Conservation (phyloP, 805 yeast species). For the Teunomyces kruisii region DNA sequence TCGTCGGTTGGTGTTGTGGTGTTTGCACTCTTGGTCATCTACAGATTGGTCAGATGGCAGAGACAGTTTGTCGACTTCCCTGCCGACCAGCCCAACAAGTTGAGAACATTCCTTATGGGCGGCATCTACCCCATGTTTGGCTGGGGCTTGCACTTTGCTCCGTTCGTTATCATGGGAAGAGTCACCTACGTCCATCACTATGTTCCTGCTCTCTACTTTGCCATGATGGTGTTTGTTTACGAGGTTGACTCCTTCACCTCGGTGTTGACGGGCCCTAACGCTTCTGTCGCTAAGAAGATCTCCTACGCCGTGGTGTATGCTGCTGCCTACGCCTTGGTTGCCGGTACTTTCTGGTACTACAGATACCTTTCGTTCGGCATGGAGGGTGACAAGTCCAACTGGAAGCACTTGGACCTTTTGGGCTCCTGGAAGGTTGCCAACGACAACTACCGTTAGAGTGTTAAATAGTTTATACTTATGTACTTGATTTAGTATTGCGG, state of each 20-base stretch:
- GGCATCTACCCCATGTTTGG: slow-evolving; percentile 87
- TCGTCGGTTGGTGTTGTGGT: slow-evolving; percentile 60
- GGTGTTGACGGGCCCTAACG: slow-evolving; percentile 19
- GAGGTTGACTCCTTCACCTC: slow-evolving; percentile 49
- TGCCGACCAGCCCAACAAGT: slow-evolving; percentile 39
- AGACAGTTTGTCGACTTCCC: slow-evolving; percentile 63
- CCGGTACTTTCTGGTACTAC: slow-evolving; percentile 43
- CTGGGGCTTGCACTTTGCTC: slow-evolving; percentile 86
- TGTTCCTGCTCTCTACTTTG: slow-evolving; percentile 93
- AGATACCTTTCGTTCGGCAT: slow-evolving; percentile 43
- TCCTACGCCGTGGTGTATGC: slow-evolving; percentile 18
- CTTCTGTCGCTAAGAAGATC: slow-evolving; percentile 15
- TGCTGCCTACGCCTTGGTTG: slow-evolving; percentile 31
- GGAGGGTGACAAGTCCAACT: slow-evolving; percentile 44
- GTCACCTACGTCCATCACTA: slow-evolving; percentile 97
- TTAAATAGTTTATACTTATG: no score
- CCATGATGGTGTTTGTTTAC: slow-evolving; percentile 73
- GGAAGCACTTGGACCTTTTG: slow-evolving; percentile 39
- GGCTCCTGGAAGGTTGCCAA: slow-evolving; percentile 42
- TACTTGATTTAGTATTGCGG: no score
- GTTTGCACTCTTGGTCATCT: slow-evolving; percentile 48
- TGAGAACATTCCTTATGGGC: slow-evolving; percentile 59
- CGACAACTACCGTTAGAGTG: slow-evolving; percentile 29
- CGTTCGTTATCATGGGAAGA: slow-evolving; percentile 92
- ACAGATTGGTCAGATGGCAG: slow-evolving; percentile 58